Evolutionary conservation across 2,329 filamentous ascomycete species (phyloP).

Genomic region (Penicillium olsonii): DNA sequence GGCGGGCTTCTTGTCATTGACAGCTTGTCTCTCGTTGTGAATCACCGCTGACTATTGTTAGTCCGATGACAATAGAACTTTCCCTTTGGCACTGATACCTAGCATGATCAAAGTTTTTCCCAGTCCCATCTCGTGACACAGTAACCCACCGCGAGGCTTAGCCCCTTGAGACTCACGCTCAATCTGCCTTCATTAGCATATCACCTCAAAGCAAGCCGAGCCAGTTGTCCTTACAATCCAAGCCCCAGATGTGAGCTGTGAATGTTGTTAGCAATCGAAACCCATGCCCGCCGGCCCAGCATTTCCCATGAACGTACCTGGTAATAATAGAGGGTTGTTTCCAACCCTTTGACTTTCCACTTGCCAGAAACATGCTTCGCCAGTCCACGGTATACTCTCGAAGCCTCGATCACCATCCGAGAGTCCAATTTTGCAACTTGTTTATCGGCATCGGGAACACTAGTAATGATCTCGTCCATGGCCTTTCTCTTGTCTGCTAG

Average conservation of each 20-base stretch:
- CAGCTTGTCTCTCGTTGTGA: conserved; percentile 33
- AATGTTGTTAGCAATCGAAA: too few relatives aligned
- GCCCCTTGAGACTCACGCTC: conserved; percentile 27
- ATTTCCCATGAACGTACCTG: background rate
- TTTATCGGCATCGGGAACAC: too few relatives aligned
- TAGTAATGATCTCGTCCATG: too few relatives aligned
- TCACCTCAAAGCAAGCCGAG: background rate
- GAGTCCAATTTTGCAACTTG: too few relatives aligned
- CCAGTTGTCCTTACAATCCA: background rate
- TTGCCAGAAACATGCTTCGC: too few relatives aligned
- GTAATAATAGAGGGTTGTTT: too few relatives aligned
- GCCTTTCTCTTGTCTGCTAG: too few relatives aligned
- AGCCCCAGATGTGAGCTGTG: background rate
- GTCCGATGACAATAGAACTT: background rate
- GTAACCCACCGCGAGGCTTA: conserved; percentile 37
- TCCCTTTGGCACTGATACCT: conserved; percentile 18
- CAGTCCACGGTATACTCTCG: too few relatives aligned
- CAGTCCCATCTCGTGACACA: conserved; percentile 46
- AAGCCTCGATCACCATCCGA: too few relatives aligned
- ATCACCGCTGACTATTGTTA: conserved; percentile 34
- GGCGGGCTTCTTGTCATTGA: background rate
- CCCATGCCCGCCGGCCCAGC: too few relatives aligned
- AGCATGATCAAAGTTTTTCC: conserved; percentile 44
- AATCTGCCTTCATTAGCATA: background rate
- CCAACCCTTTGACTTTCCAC: too few relatives aligned